Evolutionary conservation across 1,284 basidiomycete genomes (phyloP), one percentile per base, ranked within the genome.

Genomic region (Ceratobasidium sp.): DNA sequence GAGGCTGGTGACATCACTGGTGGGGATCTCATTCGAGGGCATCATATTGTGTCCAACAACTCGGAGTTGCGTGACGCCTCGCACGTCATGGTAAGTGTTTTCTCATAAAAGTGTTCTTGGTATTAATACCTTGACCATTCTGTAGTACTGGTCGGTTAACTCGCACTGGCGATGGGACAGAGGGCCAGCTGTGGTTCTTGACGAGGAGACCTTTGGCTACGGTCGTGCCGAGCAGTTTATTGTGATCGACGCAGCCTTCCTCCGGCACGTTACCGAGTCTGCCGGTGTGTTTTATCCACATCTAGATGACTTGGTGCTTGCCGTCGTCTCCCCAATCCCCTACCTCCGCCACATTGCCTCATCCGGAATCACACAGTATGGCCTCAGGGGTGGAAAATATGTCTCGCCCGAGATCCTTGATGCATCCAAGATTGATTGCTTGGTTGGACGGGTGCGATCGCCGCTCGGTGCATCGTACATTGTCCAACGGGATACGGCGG

Each of bases 251-350:
- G 4, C 23, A 14, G 60, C n/a, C 16, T 48, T 62, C 4, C 28
- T 62, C 12, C 16, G 12, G 12, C 23, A 12, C 5, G 16, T 30
- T 57, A 26, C 52, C 18, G 14, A 36, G 32, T 2, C 45, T 8
- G n/a, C 23, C 21, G n/a, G 45, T 16, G 26, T 50, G 6, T 34
- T 34, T 28, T 36, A 5, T 21, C 62, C 62, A 4, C 28, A 34
- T 45, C 28, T 21, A 26, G n/a, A 36, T n/a, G n/a, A n/a, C 2
- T 2, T 50, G 1, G 46, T 65, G 14, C 62, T 65, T 53, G 62
- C 62, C 10, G 46, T 53, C 10, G 32, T 65, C 28, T 52, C 46
- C 8, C 46, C 62, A 2, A 32, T 65, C 34, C 62, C 62, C 18
- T 30, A 52, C 28, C 46, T 65, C 5, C 14, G 23, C 12, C 34